phyloP scores from a whole-genome alignment of 2,329 filamentous ascomycete species.

The Hypoxylon sp. region DNA sequence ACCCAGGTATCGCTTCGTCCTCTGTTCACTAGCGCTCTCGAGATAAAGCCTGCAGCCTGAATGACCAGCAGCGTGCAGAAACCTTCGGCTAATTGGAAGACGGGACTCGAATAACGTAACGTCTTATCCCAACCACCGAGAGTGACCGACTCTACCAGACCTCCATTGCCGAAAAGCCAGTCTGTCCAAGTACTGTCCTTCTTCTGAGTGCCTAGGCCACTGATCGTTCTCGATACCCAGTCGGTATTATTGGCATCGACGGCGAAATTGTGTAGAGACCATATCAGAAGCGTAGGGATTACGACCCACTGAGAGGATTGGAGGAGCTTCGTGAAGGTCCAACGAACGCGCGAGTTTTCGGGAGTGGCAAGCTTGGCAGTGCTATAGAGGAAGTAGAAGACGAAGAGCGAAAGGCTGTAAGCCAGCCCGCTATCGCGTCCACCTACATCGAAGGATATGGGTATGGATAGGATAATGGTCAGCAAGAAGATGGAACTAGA shows the following conservation, averaged over 20 bases:
- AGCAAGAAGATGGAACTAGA: conserved; percentile 89
- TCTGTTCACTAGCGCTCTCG: conserved; percentile 92
- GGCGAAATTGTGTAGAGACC: conserved; percentile 95
- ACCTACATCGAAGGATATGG: conserved; percentile 97
- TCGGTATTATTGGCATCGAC: conserved; percentile 83
- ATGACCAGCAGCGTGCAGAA: conserved; percentile 98
- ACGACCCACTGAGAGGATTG: conserved; percentile 88
- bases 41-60: conserved; percentile 93
- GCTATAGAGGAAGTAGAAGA: conserved; percentile 93
- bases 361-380: conserved; percentile 84
- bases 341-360: conserved; percentile 81
- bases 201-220: conserved; percentile 71
- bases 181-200: conserved; percentile 78
- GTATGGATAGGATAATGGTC: conserved; percentile 94
- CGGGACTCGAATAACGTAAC: conserved; percentile 89
- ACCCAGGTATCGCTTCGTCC: conserved; percentile 97
- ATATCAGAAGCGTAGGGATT: conserved; percentile 89
- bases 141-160: conserved; percentile 82
- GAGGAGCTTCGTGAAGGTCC: conserved; percentile 77
- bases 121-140: conserved; percentile 92
- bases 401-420: conserved; percentile 89
- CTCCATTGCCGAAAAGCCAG: conserved; percentile 90
- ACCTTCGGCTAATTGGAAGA: conserved; percentile 95
- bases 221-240: conserved; percentile 87
- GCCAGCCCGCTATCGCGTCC: conserved; percentile 94